These are phyloP conservation scores for Gossypium raimondii DNA, from an alignment of 345 rosid genomes.

Conservation along the genomic window DNA sequence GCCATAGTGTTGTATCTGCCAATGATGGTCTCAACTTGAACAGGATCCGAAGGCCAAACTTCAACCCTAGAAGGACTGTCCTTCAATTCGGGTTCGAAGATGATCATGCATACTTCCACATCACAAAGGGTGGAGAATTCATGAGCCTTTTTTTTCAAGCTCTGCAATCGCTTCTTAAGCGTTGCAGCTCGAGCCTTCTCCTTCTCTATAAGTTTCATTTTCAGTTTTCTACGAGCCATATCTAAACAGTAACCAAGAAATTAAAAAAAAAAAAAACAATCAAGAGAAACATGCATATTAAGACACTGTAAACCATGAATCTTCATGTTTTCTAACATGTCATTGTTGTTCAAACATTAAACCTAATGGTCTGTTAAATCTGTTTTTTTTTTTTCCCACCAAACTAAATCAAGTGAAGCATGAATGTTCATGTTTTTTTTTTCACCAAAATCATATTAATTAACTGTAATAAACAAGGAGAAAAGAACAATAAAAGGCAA, in stretches of 20 bases:
- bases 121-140: constrained; percentile 14
- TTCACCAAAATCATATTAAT: not conserved
- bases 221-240: constrained; percentile 12
- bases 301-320: not conserved
- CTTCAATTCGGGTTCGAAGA: not conserved
- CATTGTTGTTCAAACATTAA: not conserved
- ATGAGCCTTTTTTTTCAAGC: constrained; percentile 11
- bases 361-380: not conserved
- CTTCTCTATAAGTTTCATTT: not conserved
- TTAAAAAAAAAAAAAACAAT: not conserved
- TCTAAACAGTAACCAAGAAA: not conserved
- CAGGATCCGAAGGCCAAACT: constrained; percentile 9
- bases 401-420: not conserved
- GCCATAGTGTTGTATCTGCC: not conserved
- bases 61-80: not conserved
- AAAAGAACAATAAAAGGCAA: not conserved
- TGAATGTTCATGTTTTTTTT: not conserved
- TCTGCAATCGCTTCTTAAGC: not conserved
- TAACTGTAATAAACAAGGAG: not conserved
- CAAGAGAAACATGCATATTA: not conserved
- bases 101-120: constrained; percentile 9
- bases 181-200: constrained; percentile 6
- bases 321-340: not conserved
- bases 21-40: not conserved
- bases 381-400: not conserved